phyloP scores from a whole-genome alignment of 345 rosid genomes.

The Eucalyptus marginata region DNA sequence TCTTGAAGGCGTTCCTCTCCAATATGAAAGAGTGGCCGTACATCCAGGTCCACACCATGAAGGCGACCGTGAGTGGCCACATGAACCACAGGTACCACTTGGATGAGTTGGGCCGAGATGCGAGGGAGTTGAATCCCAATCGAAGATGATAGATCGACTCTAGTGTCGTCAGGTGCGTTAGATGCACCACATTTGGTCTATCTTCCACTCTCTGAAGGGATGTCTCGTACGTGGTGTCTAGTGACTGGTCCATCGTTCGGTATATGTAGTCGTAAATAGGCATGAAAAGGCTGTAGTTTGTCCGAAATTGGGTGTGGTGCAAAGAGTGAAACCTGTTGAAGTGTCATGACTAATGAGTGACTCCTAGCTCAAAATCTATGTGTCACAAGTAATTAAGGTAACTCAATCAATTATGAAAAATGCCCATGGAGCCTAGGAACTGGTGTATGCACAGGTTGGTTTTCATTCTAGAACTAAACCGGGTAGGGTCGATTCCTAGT shows the following conservation, averaged over 20 bases:
- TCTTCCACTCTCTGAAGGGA: background rate
- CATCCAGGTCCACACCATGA: background rate
- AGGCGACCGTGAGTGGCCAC: background rate
- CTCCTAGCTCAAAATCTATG: background rate
- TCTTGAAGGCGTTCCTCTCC: background rate
- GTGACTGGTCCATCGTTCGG: background rate
- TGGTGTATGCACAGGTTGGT: too few species aligned
- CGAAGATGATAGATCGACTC: background rate
- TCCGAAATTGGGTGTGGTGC: slow-evolving; percentile 46
- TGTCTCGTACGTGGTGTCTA: background rate
- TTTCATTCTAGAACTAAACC: too few species aligned
- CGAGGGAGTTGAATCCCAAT: background rate
- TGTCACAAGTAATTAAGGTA: background rate
- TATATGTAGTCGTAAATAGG: background rate
- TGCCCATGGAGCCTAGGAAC: too few species aligned
- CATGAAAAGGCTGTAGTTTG: background rate
- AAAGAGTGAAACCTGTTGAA: slow-evolving; percentile 41
- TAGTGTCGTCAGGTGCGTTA: background rate
- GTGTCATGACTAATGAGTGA: background rate
- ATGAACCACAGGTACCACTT: background rate
- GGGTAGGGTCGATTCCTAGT: too few species aligned
- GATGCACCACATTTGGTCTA: background rate
- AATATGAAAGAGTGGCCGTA: background rate
- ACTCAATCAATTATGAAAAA: too few species aligned
- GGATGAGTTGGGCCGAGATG: background rate